Base-by-base conservation (phyloP, 345 rosid genomes). In the Crucihimalaya himalaica region DNA sequence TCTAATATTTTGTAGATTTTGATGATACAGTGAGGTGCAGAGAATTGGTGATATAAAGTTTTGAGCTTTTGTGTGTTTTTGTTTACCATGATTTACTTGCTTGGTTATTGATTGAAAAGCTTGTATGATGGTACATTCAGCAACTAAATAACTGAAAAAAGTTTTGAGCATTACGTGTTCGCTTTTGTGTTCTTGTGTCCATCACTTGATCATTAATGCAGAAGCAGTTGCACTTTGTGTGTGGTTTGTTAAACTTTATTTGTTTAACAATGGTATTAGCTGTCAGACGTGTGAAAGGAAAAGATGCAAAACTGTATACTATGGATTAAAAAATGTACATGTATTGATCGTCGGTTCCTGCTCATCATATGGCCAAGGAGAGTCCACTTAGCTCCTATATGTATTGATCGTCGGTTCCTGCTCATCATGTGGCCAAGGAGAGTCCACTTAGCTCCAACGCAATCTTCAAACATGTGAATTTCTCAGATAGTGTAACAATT, bases 31-130 rank as follows among this genome's bases (percentile, higher is more conserved):
- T 40, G n/a, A 40, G 53, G 14, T 1, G 46, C 16, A 11, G 58
- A 58, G 56, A 20, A 35, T 48, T 11, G 15, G 28, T 73, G 14
- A 25, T n/a, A 13, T 18, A 57, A 56, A 66, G 23, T 15, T 57
- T 56, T 5, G 66, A 60, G 7, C 66, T 57, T 28, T 66, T 55
- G 10, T 75, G 46, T 48, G n/a, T 57, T 66, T 39, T 60, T 67
- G 29, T 16, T 40, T n/a, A 19, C 46, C 34, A 47, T 74, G 78
- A 66, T 66, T 20, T 34, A 48, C 29, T 54, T 10, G 57, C 55
- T 32, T 64, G 57, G 34, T 25, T 65, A 9, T 45, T 64, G 28
- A 71, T 59, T 47, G 58, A 21, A 25, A 51, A 39, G 35, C 16
- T 23, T 64, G 39, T 65, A 23, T 34, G 21, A 20, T 27, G 23